A percentile compares a stretch with the other conserved stretches of the same genome.
Conservation (phyloP, 1,284 basidiomycete species). For the Ustilago esculenta region DNA sequence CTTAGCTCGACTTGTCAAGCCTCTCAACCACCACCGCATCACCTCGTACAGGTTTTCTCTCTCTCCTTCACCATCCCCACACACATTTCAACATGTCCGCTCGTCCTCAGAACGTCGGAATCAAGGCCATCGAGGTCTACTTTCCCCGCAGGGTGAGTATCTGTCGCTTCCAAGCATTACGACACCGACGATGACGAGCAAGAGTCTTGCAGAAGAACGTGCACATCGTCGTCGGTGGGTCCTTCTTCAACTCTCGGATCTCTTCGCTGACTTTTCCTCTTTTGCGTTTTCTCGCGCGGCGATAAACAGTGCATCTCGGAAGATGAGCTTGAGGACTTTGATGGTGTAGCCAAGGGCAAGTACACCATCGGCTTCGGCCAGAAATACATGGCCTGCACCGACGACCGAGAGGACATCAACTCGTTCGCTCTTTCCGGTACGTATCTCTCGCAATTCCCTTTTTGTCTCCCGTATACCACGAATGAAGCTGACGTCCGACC, state of each 20-base stretch:
- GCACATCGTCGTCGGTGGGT: not conserved
- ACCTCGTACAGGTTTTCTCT: constrained; percentile 20
- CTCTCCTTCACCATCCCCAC: constrained; percentile 14
- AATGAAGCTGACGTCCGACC: too few species aligned
- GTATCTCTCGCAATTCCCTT: too few species aligned
- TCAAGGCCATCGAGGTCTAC: constrained; percentile 91
- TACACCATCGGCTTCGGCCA: constrained; percentile 99
- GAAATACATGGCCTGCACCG: constrained; percentile 96
- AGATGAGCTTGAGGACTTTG: constrained; percentile 79
- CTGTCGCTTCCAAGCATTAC: not conserved
- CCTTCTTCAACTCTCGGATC: too few species aligned
- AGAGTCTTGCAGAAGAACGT: not conserved
- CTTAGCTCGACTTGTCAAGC: not conserved
- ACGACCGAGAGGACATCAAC: constrained; percentile 96
- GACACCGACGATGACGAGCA: not conserved
- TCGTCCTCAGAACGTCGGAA: constrained; percentile 89
- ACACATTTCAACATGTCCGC: constrained; percentile 47
- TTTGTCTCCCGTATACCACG: too few species aligned
- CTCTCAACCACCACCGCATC: constrained; percentile 6
- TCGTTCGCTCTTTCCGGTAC: constrained; percentile 92
- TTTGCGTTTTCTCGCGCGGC: not conserved
- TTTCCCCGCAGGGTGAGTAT: constrained; percentile 84
- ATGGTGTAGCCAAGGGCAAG: constrained; percentile 94
- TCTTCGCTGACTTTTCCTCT: constrained; percentile 10
- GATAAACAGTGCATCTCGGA: constrained; percentile 62